Evolutionary conservation across 2,329 filamentous ascomycete species (phyloP), one percentile per base, ranked within the genome.

Genomic region (Botrytis elliptica): DNA sequence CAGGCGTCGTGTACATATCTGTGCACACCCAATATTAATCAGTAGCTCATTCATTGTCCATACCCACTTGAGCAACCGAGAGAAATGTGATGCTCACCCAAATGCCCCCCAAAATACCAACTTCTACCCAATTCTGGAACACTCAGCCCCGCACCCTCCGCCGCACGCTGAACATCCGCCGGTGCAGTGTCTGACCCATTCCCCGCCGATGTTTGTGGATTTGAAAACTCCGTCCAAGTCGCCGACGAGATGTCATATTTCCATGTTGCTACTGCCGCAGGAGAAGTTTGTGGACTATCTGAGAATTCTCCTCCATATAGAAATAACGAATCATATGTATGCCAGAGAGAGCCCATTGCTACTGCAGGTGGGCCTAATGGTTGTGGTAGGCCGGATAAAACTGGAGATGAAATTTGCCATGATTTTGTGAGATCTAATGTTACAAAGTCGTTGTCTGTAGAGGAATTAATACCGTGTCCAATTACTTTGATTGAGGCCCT

Each of bases 51-150:
- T 40, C 1, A 44, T 33, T 25, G 12, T 36, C 22, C 33, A 52
- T 22, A n/a, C 42, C 36, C 22, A n/a, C 4, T 9, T 20, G 29
- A 33, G 20, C 14, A n/a, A 66, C 4, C 38, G 7, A 66, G 33
- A 20, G n/a, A 29, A n/a, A 40, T 6, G 25, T 57, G 25, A 29
- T n/a, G 40, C 66, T 68, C 14, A 68, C 66, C 70, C 60, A 74
- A 64, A 81, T 94, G 92, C 0, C 92, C 92, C 40, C 92, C 92
- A 82, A 95, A 95, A 81, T 93, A 95, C 85, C 90, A 95, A 46
- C 91, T 93, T 65, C 91, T 83, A 0, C 92, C 92, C 0, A 94
- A 83, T 71, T 90, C 88, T 0, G 91, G 88, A 0, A 94, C 89
- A 42, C 89, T 92, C 22, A 93, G 82, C 0, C 91, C 91, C 18